Percentiles rank a stretch among this genome's conserved stretches.
phyloP scores from a whole-genome alignment of 1,284 basidiomycete species.

The Trametes sp. region DNA sequence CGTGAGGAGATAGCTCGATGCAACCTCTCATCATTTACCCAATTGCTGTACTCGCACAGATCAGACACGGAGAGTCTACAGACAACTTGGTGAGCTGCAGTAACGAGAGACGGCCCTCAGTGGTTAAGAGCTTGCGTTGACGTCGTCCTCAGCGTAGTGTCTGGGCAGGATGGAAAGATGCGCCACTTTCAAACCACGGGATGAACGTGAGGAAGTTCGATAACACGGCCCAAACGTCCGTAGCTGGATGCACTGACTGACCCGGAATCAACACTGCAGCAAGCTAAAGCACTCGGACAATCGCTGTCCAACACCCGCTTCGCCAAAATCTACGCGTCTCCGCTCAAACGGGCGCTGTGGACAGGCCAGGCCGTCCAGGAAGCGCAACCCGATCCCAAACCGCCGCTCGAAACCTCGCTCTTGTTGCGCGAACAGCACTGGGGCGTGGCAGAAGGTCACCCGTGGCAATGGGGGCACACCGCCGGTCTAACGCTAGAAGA shows the following conservation, averaged over 20 bases:
- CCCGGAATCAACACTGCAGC: slow-evolving; percentile 51
- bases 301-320: slow-evolving; percentile 67
- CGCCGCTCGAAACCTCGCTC: slow-evolving; percentile 58
- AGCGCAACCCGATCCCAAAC: slow-evolving; percentile 60
- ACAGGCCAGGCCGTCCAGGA: slow-evolving; percentile 72
- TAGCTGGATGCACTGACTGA: not conserved
- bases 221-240: too few relatives aligned
- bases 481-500: slow-evolving; percentile 52
- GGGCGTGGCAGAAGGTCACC: slow-evolving; percentile 77
- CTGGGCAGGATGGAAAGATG: slow-evolving; percentile 90
- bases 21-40: too few relatives aligned
- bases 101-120: not conserved
- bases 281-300: slow-evolving; percentile 81
- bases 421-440: slow-evolving; percentile 75
- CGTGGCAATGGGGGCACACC: slow-evolving; percentile 49
- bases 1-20: slow-evolving; percentile 25
- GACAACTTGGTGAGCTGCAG: slow-evolving; percentile 62
- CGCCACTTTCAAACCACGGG: slow-evolving; percentile 84
- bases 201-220: slow-evolving; percentile 59
- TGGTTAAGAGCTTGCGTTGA: not conserved
- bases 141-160: slow-evolving; percentile 49
- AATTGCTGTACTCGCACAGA: slow-evolving; percentile 38
- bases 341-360: slow-evolving; percentile 77
- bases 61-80: slow-evolving; percentile 83
- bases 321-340: slow-evolving; percentile 79